A percentile compares a stretch with the other conserved stretches of the same genome.
These are phyloP conservation scores for Nidula microcarpa DNA, from an alignment of 768 basidiomycete species.

Conservation along the genomic window DNA sequence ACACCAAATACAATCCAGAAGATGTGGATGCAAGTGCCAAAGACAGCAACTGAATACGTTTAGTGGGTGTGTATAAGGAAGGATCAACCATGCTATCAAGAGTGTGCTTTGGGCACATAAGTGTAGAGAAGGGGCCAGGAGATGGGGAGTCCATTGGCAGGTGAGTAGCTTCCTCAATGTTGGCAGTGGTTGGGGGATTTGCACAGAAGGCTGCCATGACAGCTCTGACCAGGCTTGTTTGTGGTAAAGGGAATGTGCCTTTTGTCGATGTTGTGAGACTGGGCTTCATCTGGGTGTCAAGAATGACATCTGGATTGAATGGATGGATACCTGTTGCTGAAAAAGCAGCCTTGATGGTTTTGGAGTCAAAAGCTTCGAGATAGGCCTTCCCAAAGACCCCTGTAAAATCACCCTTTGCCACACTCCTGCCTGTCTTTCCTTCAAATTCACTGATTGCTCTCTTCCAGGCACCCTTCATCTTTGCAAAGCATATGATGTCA, in stretches of 20 bases:
- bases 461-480: conserved; percentile 28
- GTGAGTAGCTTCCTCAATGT: background rate
- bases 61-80: background rate
- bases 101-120: background rate
- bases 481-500: conserved; percentile 40
- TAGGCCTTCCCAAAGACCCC: conserved; percentile 21
- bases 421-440: conserved; percentile 4
- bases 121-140: background rate
- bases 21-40: background rate
- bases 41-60: background rate
- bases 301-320: conserved; percentile 22
- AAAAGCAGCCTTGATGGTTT: conserved; percentile 23
- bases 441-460: conserved; percentile 18
- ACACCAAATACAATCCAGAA: background rate
- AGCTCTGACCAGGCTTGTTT: conserved; percentile 15
- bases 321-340: conserved; percentile 22
- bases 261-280: conserved; percentile 18
- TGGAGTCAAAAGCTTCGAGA: conserved; percentile 17
- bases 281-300: conserved; percentile 19
- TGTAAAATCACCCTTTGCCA: conserved; percentile 23
- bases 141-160: background rate
- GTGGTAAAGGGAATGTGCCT: conserved; percentile 18
- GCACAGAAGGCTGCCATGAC: conserved; percentile 11
- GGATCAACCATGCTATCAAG: background rate
- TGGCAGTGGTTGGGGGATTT: background rate